A percentile compares a stretch with the other conserved stretches of the same genome.
phyloP scores from a whole-genome alignment of 441 rosid genomes.

The Gossypium davidsonii region DNA sequence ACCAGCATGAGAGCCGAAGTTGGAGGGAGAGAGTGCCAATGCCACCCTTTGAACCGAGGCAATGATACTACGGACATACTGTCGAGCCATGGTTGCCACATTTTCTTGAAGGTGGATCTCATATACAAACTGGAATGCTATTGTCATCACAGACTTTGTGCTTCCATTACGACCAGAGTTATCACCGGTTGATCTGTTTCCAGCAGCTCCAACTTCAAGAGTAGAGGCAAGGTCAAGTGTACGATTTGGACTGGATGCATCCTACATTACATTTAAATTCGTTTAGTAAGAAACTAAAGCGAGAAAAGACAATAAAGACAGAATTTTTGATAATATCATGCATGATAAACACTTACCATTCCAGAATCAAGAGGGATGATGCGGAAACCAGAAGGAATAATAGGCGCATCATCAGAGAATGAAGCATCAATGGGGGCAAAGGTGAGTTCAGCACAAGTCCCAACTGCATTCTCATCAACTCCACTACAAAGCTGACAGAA shows the following conservation, averaged over 20 bases:
- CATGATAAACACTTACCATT: slow-evolving; percentile 27
- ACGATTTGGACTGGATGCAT: slow-evolving; percentile 54
- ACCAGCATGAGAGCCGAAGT: slow-evolving; percentile 36
- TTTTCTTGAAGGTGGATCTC: slow-evolving; percentile 63
- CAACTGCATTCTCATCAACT: slow-evolving; percentile 56
- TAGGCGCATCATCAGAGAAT: slow-evolving; percentile 67
- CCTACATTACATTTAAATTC: slow-evolving; percentile 25
- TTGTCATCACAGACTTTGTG: slow-evolving; percentile 65
- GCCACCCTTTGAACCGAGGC: slow-evolving; percentile 66
- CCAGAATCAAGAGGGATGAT: slow-evolving; percentile 61
- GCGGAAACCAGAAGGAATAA: slow-evolving; percentile 69
- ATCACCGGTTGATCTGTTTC: slow-evolving; percentile 44
- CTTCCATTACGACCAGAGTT: slow-evolving; percentile 33
- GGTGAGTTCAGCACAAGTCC: slow-evolving; percentile 54
- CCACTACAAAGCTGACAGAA: slow-evolving; percentile 54
- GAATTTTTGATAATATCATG: neutral
- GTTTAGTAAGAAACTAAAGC: neutral
- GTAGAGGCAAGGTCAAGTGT: slow-evolving; percentile 73
- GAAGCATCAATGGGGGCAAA: slow-evolving; percentile 73
- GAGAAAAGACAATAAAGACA: neutral
- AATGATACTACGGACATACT: slow-evolving; percentile 57
- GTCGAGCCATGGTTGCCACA: slow-evolving; percentile 60
- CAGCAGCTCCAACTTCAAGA: slow-evolving; percentile 45
- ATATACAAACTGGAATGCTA: slow-evolving; percentile 63
- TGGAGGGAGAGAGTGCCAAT: slow-evolving; percentile 60